Evolutionary conservation across 2,329 filamentous ascomycete genomes (phyloP).

Genomic region (Truncatella angustata): DNA sequence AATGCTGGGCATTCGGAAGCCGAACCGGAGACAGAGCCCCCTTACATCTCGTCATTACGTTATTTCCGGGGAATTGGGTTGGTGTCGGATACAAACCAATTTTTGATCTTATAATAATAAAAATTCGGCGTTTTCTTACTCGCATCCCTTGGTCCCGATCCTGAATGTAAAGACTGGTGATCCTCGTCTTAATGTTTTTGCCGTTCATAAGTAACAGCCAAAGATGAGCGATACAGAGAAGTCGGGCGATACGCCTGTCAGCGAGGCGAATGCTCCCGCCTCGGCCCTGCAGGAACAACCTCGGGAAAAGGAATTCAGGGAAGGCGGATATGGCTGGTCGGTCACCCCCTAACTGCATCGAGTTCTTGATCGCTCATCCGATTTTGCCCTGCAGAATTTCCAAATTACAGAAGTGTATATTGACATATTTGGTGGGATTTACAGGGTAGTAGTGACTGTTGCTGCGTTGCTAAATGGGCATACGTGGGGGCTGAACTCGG

Average conservation of each 20-base stretch:
- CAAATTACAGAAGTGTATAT: background rate
- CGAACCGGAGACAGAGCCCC: background rate
- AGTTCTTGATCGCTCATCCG: background rate
- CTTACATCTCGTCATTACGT: constrained; percentile 5
- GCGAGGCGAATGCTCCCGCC: background rate
- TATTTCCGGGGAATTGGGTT: constrained; percentile 3
- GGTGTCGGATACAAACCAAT: too few relatives aligned
- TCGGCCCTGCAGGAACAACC: background rate
- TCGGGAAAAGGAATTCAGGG: constrained; percentile 33
- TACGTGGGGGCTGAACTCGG: constrained; percentile 73
- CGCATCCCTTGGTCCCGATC: too few relatives aligned
- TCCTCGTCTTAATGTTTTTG: too few relatives aligned
- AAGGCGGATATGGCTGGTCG: constrained; percentile 61
- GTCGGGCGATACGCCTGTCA: too few relatives aligned
- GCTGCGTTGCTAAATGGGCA: constrained; percentile 63
- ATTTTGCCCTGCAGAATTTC: background rate
- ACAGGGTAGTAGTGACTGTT: constrained; percentile 51
- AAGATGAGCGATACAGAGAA: too few relatives aligned
- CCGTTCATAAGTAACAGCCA: too few relatives aligned
- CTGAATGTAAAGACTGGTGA: too few relatives aligned
- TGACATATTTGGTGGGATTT: constrained; percentile 9
- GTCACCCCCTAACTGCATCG: constrained; percentile 13
- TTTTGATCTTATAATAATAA: too few relatives aligned
- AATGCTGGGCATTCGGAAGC: background rate
- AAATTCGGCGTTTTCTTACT: too few relatives aligned